These are phyloP conservation scores for Malus hybrid DNA, from an alignment of 331 rosid genomes.

Conservation along the genomic window DNA sequence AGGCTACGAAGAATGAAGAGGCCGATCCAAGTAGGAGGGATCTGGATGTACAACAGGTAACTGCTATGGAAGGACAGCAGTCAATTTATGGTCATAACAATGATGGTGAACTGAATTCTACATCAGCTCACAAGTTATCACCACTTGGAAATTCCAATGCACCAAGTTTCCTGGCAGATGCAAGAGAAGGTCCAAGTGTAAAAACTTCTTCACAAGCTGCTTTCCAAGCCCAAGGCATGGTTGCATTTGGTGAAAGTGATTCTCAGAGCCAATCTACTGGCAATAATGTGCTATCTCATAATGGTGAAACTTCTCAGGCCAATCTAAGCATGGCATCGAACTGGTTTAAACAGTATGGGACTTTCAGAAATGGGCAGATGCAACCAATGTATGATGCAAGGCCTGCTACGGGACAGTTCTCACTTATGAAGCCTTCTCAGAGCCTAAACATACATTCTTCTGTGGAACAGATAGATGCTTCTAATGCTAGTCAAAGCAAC, in stretches of 20 bases:
- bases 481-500: slow-evolving; percentile 25
- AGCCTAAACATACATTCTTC: slow-evolving; percentile 20
- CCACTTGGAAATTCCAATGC: slow-evolving; percentile 14
- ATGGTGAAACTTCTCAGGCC: slow-evolving; percentile 21
- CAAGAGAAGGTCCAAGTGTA: slow-evolving; percentile 26
- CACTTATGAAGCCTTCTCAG: slow-evolving; percentile 28
- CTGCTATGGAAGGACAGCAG: slow-evolving; percentile 20
- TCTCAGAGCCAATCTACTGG: slow-evolving; percentile 23
- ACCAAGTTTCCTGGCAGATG: slow-evolving; percentile 22
- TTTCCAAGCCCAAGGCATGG: slow-evolving; percentile 22
- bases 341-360: slow-evolving; percentile 32
- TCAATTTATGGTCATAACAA: slow-evolving; percentile 16
- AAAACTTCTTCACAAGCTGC: slow-evolving; percentile 13
- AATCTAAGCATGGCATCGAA: slow-evolving; percentile 19
- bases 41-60: slow-evolving; percentile 19
- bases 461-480: slow-evolving; percentile 17
- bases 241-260: slow-evolving; percentile 22
- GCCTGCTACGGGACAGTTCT: slow-evolving; percentile 20
- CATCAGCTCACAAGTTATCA: slow-evolving; percentile 8
- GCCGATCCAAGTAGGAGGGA: slow-evolving; percentile 21
- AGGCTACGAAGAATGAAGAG: slow-evolving; percentile 26
- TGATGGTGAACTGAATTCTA: slow-evolving; percentile 21
- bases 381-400: slow-evolving; percentile 24
- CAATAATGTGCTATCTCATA: slow-evolving; percentile 11
- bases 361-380: slow-evolving; percentile 34